Conservation (phyloP, 2,329 filamentous ascomycete genomes). For the Nannizziopsis barbatae region DNA sequence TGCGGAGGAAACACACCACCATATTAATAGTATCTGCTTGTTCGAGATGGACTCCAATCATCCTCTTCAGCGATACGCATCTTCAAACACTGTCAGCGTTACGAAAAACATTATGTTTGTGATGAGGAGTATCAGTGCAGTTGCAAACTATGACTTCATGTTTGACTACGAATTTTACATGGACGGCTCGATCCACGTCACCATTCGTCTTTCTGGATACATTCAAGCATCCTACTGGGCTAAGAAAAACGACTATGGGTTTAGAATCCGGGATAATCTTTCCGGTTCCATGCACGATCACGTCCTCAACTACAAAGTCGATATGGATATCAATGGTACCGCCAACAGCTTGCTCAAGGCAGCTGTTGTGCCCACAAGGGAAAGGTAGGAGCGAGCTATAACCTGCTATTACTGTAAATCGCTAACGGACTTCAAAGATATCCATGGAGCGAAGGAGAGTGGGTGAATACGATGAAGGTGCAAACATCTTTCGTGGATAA, state of each 20-base stretch:
- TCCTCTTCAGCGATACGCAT: conserved; percentile 40
- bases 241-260: conserved; percentile 38
- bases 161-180: conserved; percentile 36
- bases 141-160: conserved; percentile 37
- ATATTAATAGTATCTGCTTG: conserved; percentile 44
- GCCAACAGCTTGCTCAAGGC: conserved; percentile 14
- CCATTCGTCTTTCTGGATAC: conserved; percentile 41
- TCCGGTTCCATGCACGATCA: conserved; percentile 44
- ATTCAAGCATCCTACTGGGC: conserved; percentile 42
- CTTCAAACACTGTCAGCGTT: conserved; percentile 23
- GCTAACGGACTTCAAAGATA: conserved; percentile 5
- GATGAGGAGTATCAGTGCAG: conserved; percentile 33
- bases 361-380: conserved; percentile 6
- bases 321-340: conserved; percentile 42
- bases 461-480: conserved; percentile 26
- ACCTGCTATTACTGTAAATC: not conserved
- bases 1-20: conserved; percentile 16
- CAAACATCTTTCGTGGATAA: conserved; percentile 36
- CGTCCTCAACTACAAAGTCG: conserved; percentile 46
- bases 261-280: conserved; percentile 8
- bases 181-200: conserved; percentile 40
- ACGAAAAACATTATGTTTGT: conserved; percentile 33
- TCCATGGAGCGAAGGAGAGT: conserved; percentile 16
- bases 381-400: not conserved
- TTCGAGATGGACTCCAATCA: conserved; percentile 44